Conservation (phyloP, 768 basidiomycete species). For the Boletus subparvulus region DNA sequence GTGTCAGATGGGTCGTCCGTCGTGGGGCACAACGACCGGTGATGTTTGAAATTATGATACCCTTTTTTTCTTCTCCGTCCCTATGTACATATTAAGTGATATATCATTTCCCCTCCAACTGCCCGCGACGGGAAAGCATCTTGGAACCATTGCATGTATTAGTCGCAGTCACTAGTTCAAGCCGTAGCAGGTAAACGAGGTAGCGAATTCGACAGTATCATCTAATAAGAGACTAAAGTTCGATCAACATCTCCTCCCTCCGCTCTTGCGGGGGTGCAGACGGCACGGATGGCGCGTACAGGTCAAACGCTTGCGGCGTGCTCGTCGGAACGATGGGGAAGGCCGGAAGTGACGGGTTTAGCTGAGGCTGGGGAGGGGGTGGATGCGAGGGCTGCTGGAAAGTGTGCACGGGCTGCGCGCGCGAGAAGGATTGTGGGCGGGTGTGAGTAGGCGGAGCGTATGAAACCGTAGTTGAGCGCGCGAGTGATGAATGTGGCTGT, state of each 20-base stretch:
- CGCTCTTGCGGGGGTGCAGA: constrained; percentile 54
- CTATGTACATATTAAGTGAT: no score
- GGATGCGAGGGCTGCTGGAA: constrained; percentile 10
- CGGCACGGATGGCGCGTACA: constrained; percentile 50
- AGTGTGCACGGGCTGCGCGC: background rate
- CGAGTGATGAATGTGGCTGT: constrained; percentile 21
- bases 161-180: background rate
- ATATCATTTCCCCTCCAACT: no score
- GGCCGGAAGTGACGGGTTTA: constrained; percentile 43
- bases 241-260: constrained; percentile 57
- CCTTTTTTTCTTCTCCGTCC: no score
- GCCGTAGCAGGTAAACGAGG: background rate
- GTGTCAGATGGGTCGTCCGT: no score
- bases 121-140: no score
- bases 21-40: no score
- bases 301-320: constrained; percentile 51
- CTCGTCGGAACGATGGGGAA: constrained; percentile 68
- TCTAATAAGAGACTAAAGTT: constrained; percentile 26
- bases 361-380: constrained; percentile 17
- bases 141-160: no score
- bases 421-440: constrained; percentile 10
- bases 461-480: constrained; percentile 24
- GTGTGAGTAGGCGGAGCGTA: constrained; percentile 11
- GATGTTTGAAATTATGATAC: no score
- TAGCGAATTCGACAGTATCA: background rate